Base-by-base conservation (phyloP, 1,284 basidiomycete species). In the Rhodofomes roseus region DNA sequence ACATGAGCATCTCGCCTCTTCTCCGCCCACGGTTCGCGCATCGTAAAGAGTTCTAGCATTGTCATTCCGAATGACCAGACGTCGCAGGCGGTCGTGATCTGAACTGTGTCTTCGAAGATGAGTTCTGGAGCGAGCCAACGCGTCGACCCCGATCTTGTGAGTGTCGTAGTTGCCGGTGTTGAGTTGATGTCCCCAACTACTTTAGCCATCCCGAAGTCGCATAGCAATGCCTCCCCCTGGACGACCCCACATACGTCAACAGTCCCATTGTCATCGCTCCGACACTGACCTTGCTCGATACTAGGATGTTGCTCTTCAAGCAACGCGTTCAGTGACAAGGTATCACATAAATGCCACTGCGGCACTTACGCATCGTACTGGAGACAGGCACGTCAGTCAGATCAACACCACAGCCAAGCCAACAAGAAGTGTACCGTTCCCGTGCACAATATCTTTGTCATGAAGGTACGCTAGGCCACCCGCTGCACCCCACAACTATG, bases 161-260 rank as follows among this genome's bases (percentile, higher is more conserved):
- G 68, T 4, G 76, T 77, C 8, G 71, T 66, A 23, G 80, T 78
- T 37, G 76, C 74, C 23, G 73, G 66, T 59, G 68, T 77, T 54
- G 81, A 79, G 1, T 81, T 79, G 25, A 83, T 75, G 44, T 84
- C 81, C 60, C 80, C 79, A 37, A 86, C 75, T 34, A 83, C 71
- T 65, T 81, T 83, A n/a, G 84, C 79, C 72, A 85, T 80, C 36
- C 84, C 83, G 65, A 86, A 86, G 63, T 86, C 85, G 59, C 79
- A 82, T 29, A 86, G 80, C 40, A 80, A 73, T 23, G 84, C 79
- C 62, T 79, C 71, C 9, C 75, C 76, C 84, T 86, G 50, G 6
- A 40, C 31, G 8, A 8, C 9, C 23, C 2, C 9, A n/a, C 18
- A 18, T 18, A 27, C 11, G 23, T 48, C 25, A 8, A 44, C 22